Percentiles rank a stretch among this genome's conserved stretches.
Conservation (phyloP, 352 stramenopile genomes). For the Thalassiosira hispida region DNA sequence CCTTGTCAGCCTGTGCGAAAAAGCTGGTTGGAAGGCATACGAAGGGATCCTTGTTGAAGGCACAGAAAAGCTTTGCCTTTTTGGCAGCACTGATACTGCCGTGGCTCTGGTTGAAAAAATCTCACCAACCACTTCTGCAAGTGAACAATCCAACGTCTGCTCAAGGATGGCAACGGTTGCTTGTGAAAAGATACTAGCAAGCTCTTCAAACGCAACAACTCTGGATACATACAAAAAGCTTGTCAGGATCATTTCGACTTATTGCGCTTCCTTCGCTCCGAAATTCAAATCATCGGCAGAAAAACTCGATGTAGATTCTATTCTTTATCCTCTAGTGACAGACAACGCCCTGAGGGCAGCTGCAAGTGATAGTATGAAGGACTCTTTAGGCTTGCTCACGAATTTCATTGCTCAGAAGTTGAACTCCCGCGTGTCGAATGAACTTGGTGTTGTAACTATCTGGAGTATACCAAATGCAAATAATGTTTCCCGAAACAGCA, state of each 20-base stretch:
- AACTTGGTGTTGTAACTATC: neutral
- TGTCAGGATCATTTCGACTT: neutral
- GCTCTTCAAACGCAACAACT: slow-evolving; percentile 5
- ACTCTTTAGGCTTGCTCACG: slow-evolving; percentile 6
- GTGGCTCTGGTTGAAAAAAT: neutral
- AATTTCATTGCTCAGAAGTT: neutral
- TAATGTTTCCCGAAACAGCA: neutral
- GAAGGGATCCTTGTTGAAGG: slow-evolving; percentile 5
- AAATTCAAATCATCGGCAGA: slow-evolving; percentile 15
- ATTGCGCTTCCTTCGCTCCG: slow-evolving; percentile 6
- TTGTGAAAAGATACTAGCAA: slow-evolving; percentile 1
- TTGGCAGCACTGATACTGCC: neutral
- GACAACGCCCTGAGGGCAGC: slow-evolving; percentile 6
- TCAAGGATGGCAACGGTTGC: slow-evolving; percentile 1
- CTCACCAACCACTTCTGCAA: neutral
- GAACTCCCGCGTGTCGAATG: neutral
- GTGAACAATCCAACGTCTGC: neutral
- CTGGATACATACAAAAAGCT: slow-evolving; percentile 6
- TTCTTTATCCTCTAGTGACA: slow-evolving; percentile 27
- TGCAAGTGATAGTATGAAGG: neutral
- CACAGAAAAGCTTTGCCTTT: neutral
- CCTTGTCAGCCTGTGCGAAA: neutral
- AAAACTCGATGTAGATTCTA: slow-evolving; percentile 17
- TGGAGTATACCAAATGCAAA: slow-evolving; percentile 1
- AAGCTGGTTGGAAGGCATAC: slow-evolving; percentile 6